Base-by-base conservation (phyloP, 257 asterid species). In the Solanum sparsipilum region DNA sequence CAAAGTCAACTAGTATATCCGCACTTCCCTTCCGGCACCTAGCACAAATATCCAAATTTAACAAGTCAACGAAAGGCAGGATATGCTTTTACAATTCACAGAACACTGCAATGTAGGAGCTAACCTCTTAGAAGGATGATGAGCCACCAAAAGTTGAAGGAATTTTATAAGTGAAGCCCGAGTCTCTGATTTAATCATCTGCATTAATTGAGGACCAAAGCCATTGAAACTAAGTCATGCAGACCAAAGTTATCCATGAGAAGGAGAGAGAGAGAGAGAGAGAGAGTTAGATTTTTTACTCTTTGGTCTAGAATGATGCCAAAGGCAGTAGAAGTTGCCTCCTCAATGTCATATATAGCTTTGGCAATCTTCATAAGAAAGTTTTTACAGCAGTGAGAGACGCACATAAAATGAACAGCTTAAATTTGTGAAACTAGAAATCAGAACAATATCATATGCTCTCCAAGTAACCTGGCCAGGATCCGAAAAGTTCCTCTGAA, bases 1-100 rank as follows among this genome's bases (percentile, higher is more conserved):
- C 97, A 88, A 97, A 95, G 91, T 97, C 94, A 63, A 97, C 95
- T 85, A 97, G 98, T 85, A 97, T 89, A 81, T 97, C 97, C 75
- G 98, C 98, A 92, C 96, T 94, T 89, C 99, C 99, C 92, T 92
- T 94, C 92, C 99, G 96, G 90, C 99, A 97, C 91, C 99, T 97
- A 86, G 68, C 60, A 89, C 83, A 88, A 70, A 88, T 41, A 16
- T 89, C 70, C 70, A 82, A 82, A 48, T 48, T 82, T 82, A 29
- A 82, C 70, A 29, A 82, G 41, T 82, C 86, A 82, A 18, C 2
- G 4, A 10, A 48, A 82, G 70, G 70, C 12, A 48, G 21, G 29
- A 82, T 82, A 82, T 82, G 44, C 67, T 29, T 79, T 48, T 48
- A 48, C 70, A 31, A 48, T 10, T 48, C 70, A 48, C 11, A 48